phyloP scores from a whole-genome alignment of 495 filamentous ascomycete genomes.

The Aspergillus nidulans region DNA sequence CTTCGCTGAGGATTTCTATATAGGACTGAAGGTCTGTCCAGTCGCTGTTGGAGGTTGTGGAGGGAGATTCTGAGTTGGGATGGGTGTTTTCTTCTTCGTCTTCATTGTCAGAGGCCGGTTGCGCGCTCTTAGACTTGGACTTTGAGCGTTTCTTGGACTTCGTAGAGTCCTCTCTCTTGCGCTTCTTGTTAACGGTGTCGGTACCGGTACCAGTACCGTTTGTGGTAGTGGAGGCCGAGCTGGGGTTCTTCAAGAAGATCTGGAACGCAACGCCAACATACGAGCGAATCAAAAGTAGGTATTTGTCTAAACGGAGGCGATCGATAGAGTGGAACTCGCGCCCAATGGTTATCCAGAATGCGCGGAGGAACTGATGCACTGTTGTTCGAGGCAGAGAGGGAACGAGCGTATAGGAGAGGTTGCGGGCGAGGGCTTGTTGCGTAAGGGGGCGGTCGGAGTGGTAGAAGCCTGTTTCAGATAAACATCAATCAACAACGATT shows the following conservation, averaged over 20 bases:
- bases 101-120: constrained; percentile 1
- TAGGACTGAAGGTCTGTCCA: constrained; percentile 40
- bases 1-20: constrained; percentile 38
- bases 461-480: constrained; percentile 59
- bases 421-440: constrained; percentile 76
- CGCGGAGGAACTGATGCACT: constrained; percentile 54
- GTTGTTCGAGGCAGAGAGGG: constrained; percentile 55
- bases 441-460: constrained; percentile 85
- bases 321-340: constrained; percentile 81
- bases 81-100: constrained; percentile 20
- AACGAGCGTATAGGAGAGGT: constrained; percentile 75
- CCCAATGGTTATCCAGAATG: constrained; percentile 88
- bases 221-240: constrained; percentile 5
- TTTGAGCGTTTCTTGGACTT: constrained; percentile 21
- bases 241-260: constrained; percentile 33
- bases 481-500: neutral
- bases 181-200: constrained; percentile 23
- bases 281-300: constrained; percentile 74
- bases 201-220: constrained; percentile 4
- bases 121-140: constrained; percentile 32
- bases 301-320: constrained; percentile 87
- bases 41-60: neutral
- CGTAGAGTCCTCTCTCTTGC: constrained; percentile 45
- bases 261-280: constrained; percentile 66
- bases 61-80: constrained; percentile 7